Percentiles rank a stretch among this genome's conserved stretches.
Conservation (phyloP, 2,329 filamentous ascomycete genomes). For the Ophiosphaerella korrae region DNA sequence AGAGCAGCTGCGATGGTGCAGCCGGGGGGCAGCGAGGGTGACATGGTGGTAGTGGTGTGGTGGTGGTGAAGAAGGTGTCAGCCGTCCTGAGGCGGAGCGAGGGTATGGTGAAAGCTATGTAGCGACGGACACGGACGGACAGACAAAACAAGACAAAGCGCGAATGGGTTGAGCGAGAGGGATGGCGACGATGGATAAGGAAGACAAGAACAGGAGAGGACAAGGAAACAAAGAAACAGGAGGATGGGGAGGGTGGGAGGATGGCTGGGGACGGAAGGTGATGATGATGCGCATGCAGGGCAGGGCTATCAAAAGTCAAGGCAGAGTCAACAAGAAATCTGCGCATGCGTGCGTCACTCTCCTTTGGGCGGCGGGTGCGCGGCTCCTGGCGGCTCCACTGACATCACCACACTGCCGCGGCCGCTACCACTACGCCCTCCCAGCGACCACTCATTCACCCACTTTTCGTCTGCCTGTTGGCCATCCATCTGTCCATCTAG, state of each 20-base stretch:
- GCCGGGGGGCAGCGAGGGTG: slow-evolving; percentile 24
- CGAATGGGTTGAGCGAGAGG: not conserved
- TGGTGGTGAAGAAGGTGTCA: not conserved
- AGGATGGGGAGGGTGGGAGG: not conserved
- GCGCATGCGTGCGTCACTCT: too few relatives aligned
- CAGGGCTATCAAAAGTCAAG: too few relatives aligned
- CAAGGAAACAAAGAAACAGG: not conserved
- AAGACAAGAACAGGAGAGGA: not conserved
- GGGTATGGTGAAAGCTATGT: not conserved
- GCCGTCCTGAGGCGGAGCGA: not conserved
- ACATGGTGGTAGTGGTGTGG: slow-evolving; percentile 16
- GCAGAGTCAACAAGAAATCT: too few relatives aligned
- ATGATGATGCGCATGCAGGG: too few relatives aligned
- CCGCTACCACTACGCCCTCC: too few relatives aligned
- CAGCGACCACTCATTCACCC: too few relatives aligned
- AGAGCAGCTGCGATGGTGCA: slow-evolving; percentile 15
- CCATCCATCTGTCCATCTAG: too few relatives aligned
- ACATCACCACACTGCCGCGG: too few relatives aligned
- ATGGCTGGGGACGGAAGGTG: not conserved
- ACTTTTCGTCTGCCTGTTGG: too few relatives aligned
- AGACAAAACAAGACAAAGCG: not conserved
- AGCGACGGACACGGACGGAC: not conserved
- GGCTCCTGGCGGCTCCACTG: too few relatives aligned
- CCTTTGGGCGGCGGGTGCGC: too few relatives aligned
- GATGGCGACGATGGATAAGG: not conserved